Base-by-base conservation (phyloP, 805 yeast genomes). In the Saccharomycopsis guyanensis region DNA sequence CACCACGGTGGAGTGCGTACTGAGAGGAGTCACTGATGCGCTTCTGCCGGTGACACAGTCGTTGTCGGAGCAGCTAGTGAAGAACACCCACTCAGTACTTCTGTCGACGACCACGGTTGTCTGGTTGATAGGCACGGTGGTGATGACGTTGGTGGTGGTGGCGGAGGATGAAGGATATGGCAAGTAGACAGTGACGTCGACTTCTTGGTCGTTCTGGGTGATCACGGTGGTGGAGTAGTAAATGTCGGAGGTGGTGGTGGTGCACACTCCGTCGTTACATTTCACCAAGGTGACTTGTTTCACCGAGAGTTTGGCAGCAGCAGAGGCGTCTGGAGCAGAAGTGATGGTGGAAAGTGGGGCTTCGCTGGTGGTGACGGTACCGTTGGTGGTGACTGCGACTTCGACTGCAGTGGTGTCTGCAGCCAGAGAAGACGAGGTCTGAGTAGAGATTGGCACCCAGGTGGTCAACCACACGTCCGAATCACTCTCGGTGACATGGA, bases 401-500 rank as follows among this genome's bases (percentile, higher is more conserved):
- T 36, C 35, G n/a, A 27, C 27, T n/a, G 29, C 36, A n/a, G 36
- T 25, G 32, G 36, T 41, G 22, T 42, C 18, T 6, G n/a, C 38
- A 24, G 77, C 59, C 2, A 69, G 56, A 38, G 40, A 29, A 12
- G 76, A 59, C 2, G 70, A 55, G 10, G 50, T 5, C 16, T 46
- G 3, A 29, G 49, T 50, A 3, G 46, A 25, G 18, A 41, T 38
- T 29, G 51, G 48, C 19, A 50, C 43, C 51, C 51, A 50, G 16
- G 53, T 50, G 6, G 53, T 50, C 13, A 50, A 23, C 18, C 37
- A 45, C n/a, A 20, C 42, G 16, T 48, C 49, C 10, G 40, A 43
- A 25, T 50, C 51, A 22, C 34, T 32, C 27, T 40, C 49, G 32
- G 51, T 44, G 29, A 47, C 46, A n/a, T 31, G 31, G 25, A 45